These are phyloP conservation scores for Dendrobium nobile DNA, from an alignment of 106 monocot species.

Conservation along the genomic window DNA sequence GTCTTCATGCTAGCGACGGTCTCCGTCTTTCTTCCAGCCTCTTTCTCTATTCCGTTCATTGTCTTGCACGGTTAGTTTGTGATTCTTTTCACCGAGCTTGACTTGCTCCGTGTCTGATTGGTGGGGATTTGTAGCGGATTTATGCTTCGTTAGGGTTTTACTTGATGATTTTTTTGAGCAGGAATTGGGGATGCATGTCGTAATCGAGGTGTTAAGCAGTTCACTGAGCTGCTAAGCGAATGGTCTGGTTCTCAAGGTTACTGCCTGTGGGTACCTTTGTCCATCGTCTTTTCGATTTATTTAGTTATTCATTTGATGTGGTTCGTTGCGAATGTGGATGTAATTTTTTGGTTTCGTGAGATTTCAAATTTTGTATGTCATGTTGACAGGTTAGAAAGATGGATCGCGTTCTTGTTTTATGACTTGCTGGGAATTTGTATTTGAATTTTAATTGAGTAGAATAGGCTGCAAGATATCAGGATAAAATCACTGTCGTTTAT, in stretches of 20 bases:
- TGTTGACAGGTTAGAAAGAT: no score
- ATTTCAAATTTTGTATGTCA: no score
- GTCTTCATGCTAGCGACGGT: neutral
- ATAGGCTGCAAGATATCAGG: no score
- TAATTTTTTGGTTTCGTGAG: no score
- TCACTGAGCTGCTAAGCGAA: slow-evolving; percentile 41
- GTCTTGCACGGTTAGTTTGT: slow-evolving; percentile 37
- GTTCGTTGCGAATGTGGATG: no score
- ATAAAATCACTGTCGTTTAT: no score
- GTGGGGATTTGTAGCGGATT: neutral
- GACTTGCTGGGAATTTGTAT: no score
- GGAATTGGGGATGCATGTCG: slow-evolving; percentile 46
- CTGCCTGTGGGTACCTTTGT: slow-evolving; percentile 33
- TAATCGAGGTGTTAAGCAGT: slow-evolving; percentile 38
- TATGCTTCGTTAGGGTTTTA: neutral
- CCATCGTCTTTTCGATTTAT: neutral
- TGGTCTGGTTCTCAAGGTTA: slow-evolving; percentile 35
- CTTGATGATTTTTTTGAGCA: neutral
- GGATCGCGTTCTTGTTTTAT: no score
- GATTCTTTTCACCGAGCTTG: neutral
- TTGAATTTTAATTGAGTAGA: no score
- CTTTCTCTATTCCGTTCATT: slow-evolving; percentile 37
- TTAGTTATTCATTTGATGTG: neutral
- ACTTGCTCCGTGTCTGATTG: neutral
- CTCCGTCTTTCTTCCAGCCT: slow-evolving; percentile 3